These are phyloP conservation scores for Cucumis melo DNA, from an alignment of 306 rosid species.

Conservation along the genomic window DNA sequence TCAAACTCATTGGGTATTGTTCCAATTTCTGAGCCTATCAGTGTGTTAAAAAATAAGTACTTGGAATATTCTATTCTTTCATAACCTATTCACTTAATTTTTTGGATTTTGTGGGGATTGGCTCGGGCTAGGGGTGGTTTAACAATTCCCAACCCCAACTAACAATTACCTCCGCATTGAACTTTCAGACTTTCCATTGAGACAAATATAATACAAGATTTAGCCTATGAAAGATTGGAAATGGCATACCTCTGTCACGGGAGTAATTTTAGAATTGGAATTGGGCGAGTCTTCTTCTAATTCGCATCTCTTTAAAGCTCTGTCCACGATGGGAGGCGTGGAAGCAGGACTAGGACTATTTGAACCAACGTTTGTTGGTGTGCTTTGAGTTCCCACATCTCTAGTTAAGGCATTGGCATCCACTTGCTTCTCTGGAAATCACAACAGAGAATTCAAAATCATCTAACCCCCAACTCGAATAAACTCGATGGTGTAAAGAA, in stretches of 20 bases:
- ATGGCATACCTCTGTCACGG: constrained; percentile 39
- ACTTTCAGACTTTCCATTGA: not conserved
- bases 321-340: constrained; percentile 51
- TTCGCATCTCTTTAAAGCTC: constrained; percentile 24
- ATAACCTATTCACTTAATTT: not conserved
- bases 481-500: not conserved
- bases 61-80: not conserved
- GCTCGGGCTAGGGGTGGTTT: not conserved
- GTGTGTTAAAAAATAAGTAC: not conserved
- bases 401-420: constrained; percentile 50
- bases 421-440: constrained; percentile 32
- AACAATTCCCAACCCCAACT: not conserved
- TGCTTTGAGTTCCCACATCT: constrained; percentile 82
- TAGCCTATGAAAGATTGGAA: not conserved
- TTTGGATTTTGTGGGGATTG: not conserved
- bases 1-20: not conserved
- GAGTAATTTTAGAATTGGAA: constrained; percentile 31
- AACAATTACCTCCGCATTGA: not conserved
- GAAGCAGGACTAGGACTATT: constrained; percentile 44
- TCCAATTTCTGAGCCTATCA: not conserved
- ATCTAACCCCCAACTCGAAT: not conserved
- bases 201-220: not conserved
- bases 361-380: constrained; percentile 43
- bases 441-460: not conserved
- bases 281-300: constrained; percentile 33